These are phyloP conservation scores for Cyathus striatus DNA, from an alignment of 768 basidiomycete species.

Conservation along the genomic window DNA sequence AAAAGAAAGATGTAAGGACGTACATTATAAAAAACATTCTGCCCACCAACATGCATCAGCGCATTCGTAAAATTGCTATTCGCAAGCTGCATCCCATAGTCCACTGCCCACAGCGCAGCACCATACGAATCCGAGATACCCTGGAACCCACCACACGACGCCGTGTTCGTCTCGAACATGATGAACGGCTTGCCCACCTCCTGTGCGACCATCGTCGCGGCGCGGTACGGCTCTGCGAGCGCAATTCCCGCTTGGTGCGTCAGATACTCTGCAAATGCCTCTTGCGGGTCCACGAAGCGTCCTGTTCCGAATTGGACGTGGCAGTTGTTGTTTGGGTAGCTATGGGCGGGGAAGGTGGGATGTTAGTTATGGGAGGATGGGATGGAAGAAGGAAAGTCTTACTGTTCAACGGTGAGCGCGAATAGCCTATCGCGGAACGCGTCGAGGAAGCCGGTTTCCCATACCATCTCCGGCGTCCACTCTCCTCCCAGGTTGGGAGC, in stretches of 20 bases:
- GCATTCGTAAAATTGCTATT: constrained; percentile 51
- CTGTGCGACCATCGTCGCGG: constrained; percentile 40
- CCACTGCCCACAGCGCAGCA: constrained; percentile 60
- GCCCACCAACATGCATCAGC: constrained; percentile 59
- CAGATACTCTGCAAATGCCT: constrained; percentile 48
- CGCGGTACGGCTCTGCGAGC: constrained; percentile 47
- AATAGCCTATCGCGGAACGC: constrained; percentile 33
- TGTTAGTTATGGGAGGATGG: not conserved
- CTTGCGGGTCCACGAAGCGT: constrained; percentile 32
- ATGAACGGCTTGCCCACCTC: constrained; percentile 41
- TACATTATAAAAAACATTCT: constrained; percentile 66
- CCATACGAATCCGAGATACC: constrained; percentile 61
- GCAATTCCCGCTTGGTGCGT: constrained; percentile 48
- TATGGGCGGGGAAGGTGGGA: constrained; percentile 5
- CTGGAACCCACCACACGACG: constrained; percentile 67
- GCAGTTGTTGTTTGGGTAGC: constrained; percentile 54
- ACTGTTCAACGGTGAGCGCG: constrained; percentile 57
- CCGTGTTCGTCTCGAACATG: constrained; percentile 72
- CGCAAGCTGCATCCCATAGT: constrained; percentile 62
- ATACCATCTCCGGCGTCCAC: constrained; percentile 44
- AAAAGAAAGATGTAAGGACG: constrained; percentile 13
- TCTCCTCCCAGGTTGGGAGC: constrained; percentile 46
- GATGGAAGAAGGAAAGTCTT: constrained; percentile 10
- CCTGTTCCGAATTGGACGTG: constrained; percentile 43
- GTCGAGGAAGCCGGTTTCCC: constrained; percentile 46